Conservation (phyloP, 306 rosid genomes). For the Parietaria judaica region DNA sequence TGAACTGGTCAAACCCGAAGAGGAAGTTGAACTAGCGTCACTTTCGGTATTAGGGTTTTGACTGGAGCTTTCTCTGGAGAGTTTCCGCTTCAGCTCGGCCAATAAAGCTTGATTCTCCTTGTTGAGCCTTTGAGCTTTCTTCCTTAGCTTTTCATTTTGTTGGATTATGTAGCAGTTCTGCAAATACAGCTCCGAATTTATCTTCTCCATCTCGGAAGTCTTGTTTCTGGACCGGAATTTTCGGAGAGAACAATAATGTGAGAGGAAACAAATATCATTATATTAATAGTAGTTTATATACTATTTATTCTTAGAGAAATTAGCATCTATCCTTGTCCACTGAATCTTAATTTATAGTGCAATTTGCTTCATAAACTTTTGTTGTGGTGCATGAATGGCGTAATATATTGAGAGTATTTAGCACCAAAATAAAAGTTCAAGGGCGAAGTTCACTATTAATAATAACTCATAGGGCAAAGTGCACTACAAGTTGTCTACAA, state of each 20-base stretch:
- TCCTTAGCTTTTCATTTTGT: constrained; percentile 28
- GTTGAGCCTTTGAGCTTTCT: constrained; percentile 31
- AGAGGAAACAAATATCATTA: background rate
- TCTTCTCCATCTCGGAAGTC: constrained; percentile 18
- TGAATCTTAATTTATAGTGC: too few species aligned
- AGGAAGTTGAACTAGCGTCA: constrained; percentile 21
- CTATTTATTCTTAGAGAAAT: too few species aligned
- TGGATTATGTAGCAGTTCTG: constrained; percentile 28
- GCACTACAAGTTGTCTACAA: too few species aligned
- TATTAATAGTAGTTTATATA: too few species aligned
- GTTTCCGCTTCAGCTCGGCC: constrained; percentile 25
- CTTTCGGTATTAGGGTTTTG: constrained; percentile 7
- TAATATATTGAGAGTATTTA: too few species aligned
- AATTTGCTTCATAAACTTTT: too few species aligned
- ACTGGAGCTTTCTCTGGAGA: constrained; percentile 13
- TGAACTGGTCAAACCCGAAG: constrained; percentile 8
- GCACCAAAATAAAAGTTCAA: too few species aligned
- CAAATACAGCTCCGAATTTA: constrained; percentile 21
- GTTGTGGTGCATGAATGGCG: too few species aligned
- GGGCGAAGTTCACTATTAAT: too few species aligned
- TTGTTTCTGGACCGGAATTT: constrained; percentile 11
- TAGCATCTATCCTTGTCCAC: too few species aligned
- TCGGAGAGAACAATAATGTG: background rate
- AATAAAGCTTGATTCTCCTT: constrained; percentile 27
- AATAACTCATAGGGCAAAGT: too few species aligned